phyloP scores from a whole-genome alignment of 345 rosid genomes.

The Populus alba region DNA sequence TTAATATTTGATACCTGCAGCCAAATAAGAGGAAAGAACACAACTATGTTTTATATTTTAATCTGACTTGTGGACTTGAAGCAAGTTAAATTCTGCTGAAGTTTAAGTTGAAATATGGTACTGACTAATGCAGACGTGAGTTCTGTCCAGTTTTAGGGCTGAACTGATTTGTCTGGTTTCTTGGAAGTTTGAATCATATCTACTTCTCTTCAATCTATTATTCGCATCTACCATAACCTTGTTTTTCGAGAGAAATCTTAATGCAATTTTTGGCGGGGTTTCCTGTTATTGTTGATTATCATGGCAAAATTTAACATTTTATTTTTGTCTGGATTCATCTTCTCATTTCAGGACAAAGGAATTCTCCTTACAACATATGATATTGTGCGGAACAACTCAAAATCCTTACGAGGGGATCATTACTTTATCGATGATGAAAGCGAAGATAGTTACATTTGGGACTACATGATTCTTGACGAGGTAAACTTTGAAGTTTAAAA shows the following conservation, averaged over 20 bases:
- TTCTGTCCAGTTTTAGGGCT: background rate
- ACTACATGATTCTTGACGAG: conserved; percentile 98
- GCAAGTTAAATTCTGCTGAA: background rate
- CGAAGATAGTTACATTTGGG: conserved; percentile 70
- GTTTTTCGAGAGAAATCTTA: background rate
- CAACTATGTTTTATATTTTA: background rate
- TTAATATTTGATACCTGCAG: background rate
- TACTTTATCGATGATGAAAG: conserved; percentile 45
- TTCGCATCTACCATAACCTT: background rate
- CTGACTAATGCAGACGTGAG: background rate
- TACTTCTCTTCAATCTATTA: background rate
- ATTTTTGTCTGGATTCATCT: conserved; percentile 7
- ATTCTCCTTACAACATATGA: conserved; percentile 92
- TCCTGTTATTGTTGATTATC: conserved; percentile 5
- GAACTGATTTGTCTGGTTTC: background rate
- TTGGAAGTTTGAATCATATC: background rate
- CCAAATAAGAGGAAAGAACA: background rate
- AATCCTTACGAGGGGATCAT: conserved; percentile 56
- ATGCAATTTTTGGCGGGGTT: background rate
- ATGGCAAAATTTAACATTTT: background rate
- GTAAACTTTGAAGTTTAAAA: conserved; percentile 28
- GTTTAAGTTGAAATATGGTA: background rate
- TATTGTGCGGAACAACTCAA: conserved; percentile 80
- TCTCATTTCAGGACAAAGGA: conserved; percentile 67
- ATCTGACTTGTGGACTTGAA: background rate